Conservation (phyloP, 495 filamentous ascomycete genomes). For the Hypoxylon lienhwacheense region DNA sequence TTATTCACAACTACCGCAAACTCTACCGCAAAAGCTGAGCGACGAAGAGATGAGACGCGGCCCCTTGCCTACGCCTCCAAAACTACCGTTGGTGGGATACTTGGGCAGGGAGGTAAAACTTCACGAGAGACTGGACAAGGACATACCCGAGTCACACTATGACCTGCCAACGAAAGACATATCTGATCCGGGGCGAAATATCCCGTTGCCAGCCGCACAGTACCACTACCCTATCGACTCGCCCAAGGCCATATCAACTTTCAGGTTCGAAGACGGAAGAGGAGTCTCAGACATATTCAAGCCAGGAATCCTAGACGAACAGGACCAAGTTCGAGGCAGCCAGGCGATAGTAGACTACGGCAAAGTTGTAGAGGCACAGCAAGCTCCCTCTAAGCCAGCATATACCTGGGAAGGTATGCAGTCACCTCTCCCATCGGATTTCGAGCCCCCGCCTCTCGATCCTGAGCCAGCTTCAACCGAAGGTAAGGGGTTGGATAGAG, state of each 20-base stretch:
- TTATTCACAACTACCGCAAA: constrained; percentile 12
- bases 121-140: not conserved
- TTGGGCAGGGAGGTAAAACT: constrained; percentile 1
- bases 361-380: not conserved
- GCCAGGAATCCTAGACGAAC: not conserved
- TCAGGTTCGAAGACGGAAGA: constrained; percentile 8
- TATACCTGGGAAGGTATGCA: not conserved
- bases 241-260: constrained; percentile 15
- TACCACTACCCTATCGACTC: constrained; percentile 14
- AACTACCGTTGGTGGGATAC: not conserved
- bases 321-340: constrained; percentile 10
- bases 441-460: not conserved
- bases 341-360: not conserved
- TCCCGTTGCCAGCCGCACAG: not conserved
- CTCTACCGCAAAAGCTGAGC: constrained; percentile 7
- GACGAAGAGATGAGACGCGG: constrained; percentile 26
- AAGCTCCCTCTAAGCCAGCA: not conserved
- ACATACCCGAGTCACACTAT: not conserved
- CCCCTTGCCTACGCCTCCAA: constrained; percentile 1
- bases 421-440: not conserved
- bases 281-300: constrained; percentile 1
- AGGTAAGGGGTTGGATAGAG: too few relatives aligned
- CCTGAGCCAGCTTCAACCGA: too few relatives aligned
- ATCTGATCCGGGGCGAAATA: too few relatives aligned
- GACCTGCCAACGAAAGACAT: too few relatives aligned